These are phyloP conservation scores for Lichtheimia corymbifera DNA, from an alignment of 371 early-diverging fungal species.

Conservation along the genomic window DNA sequence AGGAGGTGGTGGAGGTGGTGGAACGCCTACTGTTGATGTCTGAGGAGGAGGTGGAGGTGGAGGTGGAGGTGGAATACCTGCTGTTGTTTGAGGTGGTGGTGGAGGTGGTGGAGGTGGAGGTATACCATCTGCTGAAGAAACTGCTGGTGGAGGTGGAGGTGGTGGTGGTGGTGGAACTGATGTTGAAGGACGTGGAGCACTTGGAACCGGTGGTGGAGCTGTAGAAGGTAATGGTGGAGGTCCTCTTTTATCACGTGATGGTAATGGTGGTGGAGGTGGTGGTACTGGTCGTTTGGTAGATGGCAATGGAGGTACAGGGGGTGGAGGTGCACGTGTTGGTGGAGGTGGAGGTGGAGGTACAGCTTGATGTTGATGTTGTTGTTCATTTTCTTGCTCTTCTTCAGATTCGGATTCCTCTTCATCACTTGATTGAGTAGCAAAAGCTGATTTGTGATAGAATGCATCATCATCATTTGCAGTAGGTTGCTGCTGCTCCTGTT, in stretches of 20 bases:
- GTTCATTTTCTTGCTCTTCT: not conserved
- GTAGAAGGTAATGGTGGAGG: slow-evolving; percentile 27
- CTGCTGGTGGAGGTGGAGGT: slow-evolving; percentile 21
- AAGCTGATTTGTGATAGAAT: not conserved
- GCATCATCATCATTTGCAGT: not conserved
- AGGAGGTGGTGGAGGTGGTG: slow-evolving; percentile 21
- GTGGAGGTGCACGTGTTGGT: slow-evolving; percentile 8
- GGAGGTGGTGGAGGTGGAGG: slow-evolving; percentile 23
- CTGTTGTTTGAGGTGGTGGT: slow-evolving; percentile 14
- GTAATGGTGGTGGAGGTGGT: slow-evolving; percentile 39
- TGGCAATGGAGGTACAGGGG: slow-evolving; percentile 24
- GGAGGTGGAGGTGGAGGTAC: not conserved
- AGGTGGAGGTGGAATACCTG: slow-evolving; percentile 1
- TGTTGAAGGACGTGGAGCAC: slow-evolving; percentile 14
- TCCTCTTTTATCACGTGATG: slow-evolving; percentile 26
- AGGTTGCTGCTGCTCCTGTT: not conserved
- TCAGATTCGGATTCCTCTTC: slow-evolving; percentile 1
- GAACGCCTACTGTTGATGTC: not conserved
- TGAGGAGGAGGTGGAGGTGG: slow-evolving; percentile 1
- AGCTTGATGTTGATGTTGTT: not conserved
- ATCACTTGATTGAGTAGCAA: slow-evolving; percentile 2
- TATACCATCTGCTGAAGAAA: slow-evolving; percentile 1
- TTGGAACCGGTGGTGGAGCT: slow-evolving; percentile 10
- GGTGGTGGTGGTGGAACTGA: slow-evolving; percentile 23
- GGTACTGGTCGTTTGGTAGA: slow-evolving; percentile 16